These are phyloP conservation scores for Eutreptiella sp. DNA, from an alignment of 208 protist genomes.

Conservation along the genomic window DNA sequence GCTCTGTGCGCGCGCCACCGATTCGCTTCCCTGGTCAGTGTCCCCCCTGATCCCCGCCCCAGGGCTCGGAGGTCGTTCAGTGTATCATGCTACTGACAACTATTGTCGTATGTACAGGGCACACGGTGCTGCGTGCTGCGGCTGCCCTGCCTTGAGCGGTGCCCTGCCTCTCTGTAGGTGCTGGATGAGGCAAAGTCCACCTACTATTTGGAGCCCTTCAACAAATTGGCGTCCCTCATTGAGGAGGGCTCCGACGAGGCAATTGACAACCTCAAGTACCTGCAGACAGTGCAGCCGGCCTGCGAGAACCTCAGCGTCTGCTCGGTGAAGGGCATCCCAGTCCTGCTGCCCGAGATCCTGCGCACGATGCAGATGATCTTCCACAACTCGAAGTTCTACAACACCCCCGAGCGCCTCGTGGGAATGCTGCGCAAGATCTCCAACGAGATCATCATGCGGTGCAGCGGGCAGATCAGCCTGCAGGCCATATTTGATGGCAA, in stretches of 20 bases:
- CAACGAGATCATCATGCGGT: constrained; percentile 91
- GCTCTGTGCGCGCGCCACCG: too few species aligned
- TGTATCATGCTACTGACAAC: too few species aligned
- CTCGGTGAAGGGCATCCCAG: constrained; percentile 75
- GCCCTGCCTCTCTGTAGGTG: too few species aligned
- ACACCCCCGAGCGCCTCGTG: constrained; percentile 80
- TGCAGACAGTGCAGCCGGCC: constrained; percentile 81
- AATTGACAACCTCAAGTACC: constrained; percentile 89
- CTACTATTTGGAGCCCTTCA: constrained; percentile 87
- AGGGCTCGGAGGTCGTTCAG: too few species aligned
- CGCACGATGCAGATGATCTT: constrained; percentile 84
- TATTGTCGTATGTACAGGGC: too few species aligned
- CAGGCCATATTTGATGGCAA: constrained; percentile 86
- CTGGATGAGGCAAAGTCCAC: constrained; percentile 81
- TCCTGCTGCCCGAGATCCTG: constrained; percentile 78
- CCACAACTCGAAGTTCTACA: constrained; percentile 84
- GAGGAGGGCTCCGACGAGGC: constrained; percentile 84
- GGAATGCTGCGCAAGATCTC: constrained; percentile 85
- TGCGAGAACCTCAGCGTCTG: constrained; percentile 75
- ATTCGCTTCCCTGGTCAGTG: too few species aligned
- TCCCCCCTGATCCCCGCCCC: too few species aligned
- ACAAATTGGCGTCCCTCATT: constrained; percentile 81
- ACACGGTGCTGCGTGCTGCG: too few species aligned
- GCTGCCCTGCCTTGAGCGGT: too few species aligned
- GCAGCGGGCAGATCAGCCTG: constrained; percentile 81